Evolutionary conservation across 75 land plant species (phyloP), one percentile per base, ranked within the genome.

Genomic region (Pinus tabuliformis): DNA sequence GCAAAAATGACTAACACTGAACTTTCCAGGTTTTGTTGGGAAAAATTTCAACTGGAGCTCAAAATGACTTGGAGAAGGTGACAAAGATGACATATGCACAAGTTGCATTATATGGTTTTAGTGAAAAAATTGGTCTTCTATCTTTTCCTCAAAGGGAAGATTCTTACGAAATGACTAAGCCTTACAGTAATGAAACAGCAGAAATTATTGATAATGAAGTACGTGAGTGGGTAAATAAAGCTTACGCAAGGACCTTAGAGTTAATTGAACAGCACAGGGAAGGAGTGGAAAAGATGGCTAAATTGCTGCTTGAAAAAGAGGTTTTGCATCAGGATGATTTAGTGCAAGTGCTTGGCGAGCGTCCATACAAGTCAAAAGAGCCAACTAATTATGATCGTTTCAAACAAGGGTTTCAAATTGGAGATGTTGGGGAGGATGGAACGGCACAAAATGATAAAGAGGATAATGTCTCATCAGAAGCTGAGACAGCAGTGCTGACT

Each of bases 11-110:
- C 54, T 49, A 9, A 39, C 54, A 49, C 54, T 49, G 54, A 49
- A 49, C 6, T 59, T 52, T 85, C 52, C 87, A 96, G 99, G 91
- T 96, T 22, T 76, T 96, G 77, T 49, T 95, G 36, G 99, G 98
- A 28, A 95, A 87, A 74, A 96, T 96, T 20, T 96, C 99, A 37
- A 96, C 99, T 2, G 99, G 99, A 52, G 99, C 99, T 2, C 99
- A 96, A 70, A 96, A 96, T 84, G 99, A 96, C 78, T 80, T 96
- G 83, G 99, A 96, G 78, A 96, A 90, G 81, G 99, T 96, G 61
- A 96, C 99, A 12, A 95, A 92, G 78, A 92, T 96, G 91, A 95
- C 99, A 6, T 96, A 96, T 70, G 95, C 93, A 20, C 99, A 96
- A 82, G 99, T 96, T 66, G 95, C 99, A 58, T 88, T 94, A n/a